A percentile compares a stretch with the other conserved stretches of the same genome.
Conservation (phyloP, 805 yeast genomes). For the Wickerhamiella azyma region DNA sequence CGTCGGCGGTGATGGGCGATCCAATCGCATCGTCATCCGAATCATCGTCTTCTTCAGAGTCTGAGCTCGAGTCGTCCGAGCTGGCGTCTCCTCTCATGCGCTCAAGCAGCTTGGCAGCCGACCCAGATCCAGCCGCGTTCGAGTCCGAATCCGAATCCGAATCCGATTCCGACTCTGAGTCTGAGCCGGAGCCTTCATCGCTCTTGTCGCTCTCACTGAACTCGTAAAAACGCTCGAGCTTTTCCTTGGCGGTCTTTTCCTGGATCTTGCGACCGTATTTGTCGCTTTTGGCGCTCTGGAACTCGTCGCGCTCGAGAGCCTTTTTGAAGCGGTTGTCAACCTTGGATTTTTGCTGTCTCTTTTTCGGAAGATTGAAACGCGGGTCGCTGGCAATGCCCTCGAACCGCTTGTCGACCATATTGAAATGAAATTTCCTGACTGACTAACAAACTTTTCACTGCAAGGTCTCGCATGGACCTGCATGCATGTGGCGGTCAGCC, state of each 20-base stretch:
- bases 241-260: conserved; percentile 32
- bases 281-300: conserved; percentile 53
- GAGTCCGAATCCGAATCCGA: neutral
- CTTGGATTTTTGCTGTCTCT: conserved; percentile 55
- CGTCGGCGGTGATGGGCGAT: conserved; percentile 18
- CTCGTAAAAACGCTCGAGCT: conserved; percentile 55
- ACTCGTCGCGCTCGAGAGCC: conserved; percentile 43
- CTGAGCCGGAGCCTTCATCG: conserved; percentile 13
- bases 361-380: conserved; percentile 62
- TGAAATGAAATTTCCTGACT: neutral
- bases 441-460: neutral
- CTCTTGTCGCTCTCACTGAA: conserved; percentile 24
- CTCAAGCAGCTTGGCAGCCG: conserved; percentile 11
- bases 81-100: conserved; percentile 17
- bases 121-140: neutral
- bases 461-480: neutral
- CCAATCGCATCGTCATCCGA: conserved; percentile 14
- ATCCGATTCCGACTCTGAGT: too few relatives aligned
- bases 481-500: neutral
- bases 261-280: conserved; percentile 70
- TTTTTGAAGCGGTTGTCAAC: conserved; percentile 78
- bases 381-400: conserved; percentile 74
- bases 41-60: conserved; percentile 10
- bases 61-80: conserved; percentile 7
- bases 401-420: conserved; percentile 58